Conservation (phyloP, 1,139 yeast genomes). For the Yamadazyma atlantica region DNA sequence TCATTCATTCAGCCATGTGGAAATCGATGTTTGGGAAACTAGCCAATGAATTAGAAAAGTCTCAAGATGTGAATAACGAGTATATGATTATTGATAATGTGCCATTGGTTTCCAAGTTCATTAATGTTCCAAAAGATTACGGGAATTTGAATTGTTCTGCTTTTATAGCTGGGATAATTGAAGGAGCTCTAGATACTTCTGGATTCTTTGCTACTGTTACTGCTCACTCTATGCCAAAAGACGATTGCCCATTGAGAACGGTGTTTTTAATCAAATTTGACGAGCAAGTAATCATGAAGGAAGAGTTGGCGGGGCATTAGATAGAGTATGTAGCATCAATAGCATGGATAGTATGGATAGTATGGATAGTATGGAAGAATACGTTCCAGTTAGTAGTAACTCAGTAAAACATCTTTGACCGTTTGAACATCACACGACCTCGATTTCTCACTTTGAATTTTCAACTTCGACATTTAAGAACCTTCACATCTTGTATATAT, state of each 20-base stretch:
- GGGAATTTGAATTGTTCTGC: slow-evolving; percentile 82
- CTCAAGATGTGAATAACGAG: slow-evolving; percentile 79
- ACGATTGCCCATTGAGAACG: slow-evolving; percentile 65
- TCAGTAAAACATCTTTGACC: background rate
- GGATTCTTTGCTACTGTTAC: slow-evolving; percentile 82
- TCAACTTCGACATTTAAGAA: background rate
- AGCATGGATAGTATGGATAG: too few relatives aligned
- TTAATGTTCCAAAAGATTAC: slow-evolving; percentile 79
- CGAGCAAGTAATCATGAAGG: slow-evolving; percentile 57
- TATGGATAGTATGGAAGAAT: too few relatives aligned
- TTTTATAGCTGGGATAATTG: slow-evolving; percentile 86
- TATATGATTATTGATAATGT: slow-evolving; percentile 82
- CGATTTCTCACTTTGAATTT: background rate
- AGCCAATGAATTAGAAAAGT: slow-evolving; percentile 86
- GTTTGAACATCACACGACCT: background rate
- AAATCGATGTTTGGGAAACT: slow-evolving; percentile 72
- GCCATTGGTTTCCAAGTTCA: slow-evolving; percentile 75
- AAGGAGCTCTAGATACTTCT: slow-evolving; percentile 81
- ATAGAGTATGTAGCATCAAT: too few relatives aligned
- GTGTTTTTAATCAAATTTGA: slow-evolving; percentile 83
- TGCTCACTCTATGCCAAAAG: slow-evolving; percentile 81
- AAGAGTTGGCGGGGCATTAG: too few relatives aligned
- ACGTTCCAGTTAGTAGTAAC: too few relatives aligned
- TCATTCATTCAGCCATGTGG: slow-evolving; percentile 85
- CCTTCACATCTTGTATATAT: background rate